phyloP scores from a whole-genome alignment of 352 stramenopile genomes.

The Phytophthora boehmeriae region DNA sequence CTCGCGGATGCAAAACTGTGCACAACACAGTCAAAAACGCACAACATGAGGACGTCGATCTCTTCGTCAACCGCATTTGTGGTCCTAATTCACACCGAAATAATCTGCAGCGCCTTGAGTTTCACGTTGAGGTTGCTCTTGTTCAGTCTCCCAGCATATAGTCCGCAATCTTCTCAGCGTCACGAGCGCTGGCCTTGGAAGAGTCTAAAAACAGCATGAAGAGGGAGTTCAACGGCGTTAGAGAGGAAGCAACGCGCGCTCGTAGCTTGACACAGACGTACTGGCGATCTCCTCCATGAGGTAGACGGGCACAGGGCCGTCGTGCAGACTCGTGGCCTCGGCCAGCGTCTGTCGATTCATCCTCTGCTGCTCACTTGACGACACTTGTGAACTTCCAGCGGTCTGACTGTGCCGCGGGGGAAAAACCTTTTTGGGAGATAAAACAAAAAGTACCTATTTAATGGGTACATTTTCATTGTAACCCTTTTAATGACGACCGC shows the following conservation, averaged over 20 bases:
- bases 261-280: constrained; percentile 38
- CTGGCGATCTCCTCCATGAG: constrained; percentile 86
- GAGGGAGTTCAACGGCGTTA: neutral
- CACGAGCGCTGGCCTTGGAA: constrained; percentile 64
- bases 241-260: neutral
- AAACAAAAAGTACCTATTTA: neutral
- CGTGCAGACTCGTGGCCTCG: constrained; percentile 85
- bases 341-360: constrained; percentile 86
- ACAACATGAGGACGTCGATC: neutral
- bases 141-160: constrained; percentile 73
- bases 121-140: constrained; percentile 89
- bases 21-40: constrained; percentile 12
- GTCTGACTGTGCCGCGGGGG: constrained; percentile 3
- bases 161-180: constrained; percentile 82
- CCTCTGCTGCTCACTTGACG: neutral
- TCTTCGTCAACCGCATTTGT: constrained; percentile 8
- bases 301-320: constrained; percentile 81
- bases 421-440: no score
- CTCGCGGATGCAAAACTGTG: constrained; percentile 80
- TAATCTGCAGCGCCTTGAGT: constrained; percentile 87
- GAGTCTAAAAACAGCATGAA: constrained; percentile 39
- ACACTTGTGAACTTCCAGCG: constrained; percentile 2
- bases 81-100: constrained; percentile 46
- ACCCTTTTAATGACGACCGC: constrained; percentile 16
- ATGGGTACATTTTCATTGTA: no score